Conservation (phyloP, 225 moss, liverwort and hornwort genomes). For the Asterella californica region DNA sequence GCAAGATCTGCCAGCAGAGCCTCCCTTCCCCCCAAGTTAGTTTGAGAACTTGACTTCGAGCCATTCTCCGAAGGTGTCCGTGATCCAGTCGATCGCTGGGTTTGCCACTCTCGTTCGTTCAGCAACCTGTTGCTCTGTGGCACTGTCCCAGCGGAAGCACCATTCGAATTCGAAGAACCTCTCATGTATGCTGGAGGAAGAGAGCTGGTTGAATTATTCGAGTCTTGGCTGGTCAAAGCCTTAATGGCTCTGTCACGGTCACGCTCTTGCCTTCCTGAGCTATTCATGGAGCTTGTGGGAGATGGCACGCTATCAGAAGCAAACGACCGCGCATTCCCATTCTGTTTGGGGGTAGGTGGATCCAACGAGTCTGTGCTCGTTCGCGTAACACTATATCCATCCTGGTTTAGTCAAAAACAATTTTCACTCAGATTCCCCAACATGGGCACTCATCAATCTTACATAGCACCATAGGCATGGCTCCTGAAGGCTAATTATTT, state of each 20-base stretch:
- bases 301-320: constrained; percentile 35
- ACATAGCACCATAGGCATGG: background rate
- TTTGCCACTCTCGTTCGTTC: constrained; percentile 47
- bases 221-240: constrained; percentile 41
- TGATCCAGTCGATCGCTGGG: constrained; percentile 36
- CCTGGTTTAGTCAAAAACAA: background rate
- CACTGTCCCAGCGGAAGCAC: constrained; percentile 33
- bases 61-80: constrained; percentile 32
- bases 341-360: constrained; percentile 64
- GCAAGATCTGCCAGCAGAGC: constrained; percentile 41
- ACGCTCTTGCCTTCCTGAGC: constrained; percentile 53
- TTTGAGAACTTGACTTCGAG: constrained; percentile 3
- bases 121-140: constrained; percentile 35
- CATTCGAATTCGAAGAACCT: constrained; percentile 55
- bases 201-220: constrained; percentile 44
- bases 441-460: background rate
- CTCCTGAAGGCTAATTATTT: too few relatives aligned
- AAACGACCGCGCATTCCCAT: constrained; percentile 62
- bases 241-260: constrained; percentile 34
- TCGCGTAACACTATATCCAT: constrained; percentile 31
- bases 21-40: constrained; percentile 26
- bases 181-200: constrained; percentile 36
- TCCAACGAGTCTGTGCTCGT: constrained; percentile 66
- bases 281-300: constrained; percentile 70
- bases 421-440: background rate